Conservation (phyloP, 1,284 basidiomycete species). For the Rhodotorula sp. region DNA sequence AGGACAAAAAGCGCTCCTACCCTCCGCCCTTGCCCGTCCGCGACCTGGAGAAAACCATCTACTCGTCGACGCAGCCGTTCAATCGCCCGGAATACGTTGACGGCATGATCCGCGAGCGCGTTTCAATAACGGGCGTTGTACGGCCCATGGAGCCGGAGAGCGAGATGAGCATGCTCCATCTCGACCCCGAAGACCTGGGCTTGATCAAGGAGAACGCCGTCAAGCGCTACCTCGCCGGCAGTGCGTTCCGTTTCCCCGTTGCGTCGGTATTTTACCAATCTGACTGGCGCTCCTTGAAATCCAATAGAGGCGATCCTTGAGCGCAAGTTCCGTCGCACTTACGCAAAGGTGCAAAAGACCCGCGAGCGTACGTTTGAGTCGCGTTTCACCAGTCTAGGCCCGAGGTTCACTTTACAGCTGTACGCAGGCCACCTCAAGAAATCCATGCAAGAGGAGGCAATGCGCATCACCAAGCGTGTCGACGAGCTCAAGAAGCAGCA, state of each 20-base stretch:
- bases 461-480: constrained; percentile 30
- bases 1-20: background rate
- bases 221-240: constrained; percentile 65
- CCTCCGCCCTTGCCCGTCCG: background rate
- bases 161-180: constrained; percentile 65
- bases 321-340: constrained; percentile 62
- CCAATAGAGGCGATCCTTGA: constrained; percentile 58
- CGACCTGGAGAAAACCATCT: constrained; percentile 44
- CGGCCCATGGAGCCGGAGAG: constrained; percentile 73
- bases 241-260: constrained; percentile 1
- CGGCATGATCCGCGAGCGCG: constrained; percentile 81
- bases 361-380: constrained; percentile 30
- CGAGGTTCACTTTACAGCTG: too few species aligned
- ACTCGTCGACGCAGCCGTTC: constrained; percentile 40
- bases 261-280: too few species aligned
- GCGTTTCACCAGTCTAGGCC: too few species aligned
- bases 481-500: constrained; percentile 16
- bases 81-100: constrained; percentile 47
- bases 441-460: constrained; percentile 35
- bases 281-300: background rate
- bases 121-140: constrained; percentile 72
- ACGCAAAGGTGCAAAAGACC: constrained; percentile 45
- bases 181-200: constrained; percentile 62
- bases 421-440: constrained; percentile 33
- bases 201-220: constrained; percentile 60